Evolutionary conservation across 2,329 filamentous ascomycete genomes (phyloP).

Genomic region (Beauveria medogensis): DNA sequence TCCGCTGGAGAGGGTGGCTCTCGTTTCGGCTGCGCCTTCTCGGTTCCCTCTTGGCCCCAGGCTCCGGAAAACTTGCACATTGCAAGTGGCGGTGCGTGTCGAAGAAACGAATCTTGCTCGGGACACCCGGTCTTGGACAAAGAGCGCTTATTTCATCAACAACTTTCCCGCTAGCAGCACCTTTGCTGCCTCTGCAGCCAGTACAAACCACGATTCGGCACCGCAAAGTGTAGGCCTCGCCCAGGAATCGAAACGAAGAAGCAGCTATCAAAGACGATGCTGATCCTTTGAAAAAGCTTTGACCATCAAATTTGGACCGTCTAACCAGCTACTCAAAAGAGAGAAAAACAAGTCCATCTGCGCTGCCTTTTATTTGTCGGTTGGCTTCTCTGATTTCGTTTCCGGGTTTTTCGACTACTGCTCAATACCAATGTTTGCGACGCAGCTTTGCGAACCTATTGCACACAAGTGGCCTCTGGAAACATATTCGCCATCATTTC

Average conservation of each 20-base stretch:
- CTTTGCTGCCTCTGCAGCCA: not conserved
- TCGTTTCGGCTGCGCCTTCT: not conserved
- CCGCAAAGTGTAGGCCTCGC: not conserved
- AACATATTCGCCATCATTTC: conserved; percentile 5
- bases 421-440: conserved; percentile 10
- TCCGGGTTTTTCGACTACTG: not conserved
- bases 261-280: not conserved
- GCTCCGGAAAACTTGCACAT: not conserved
- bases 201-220: not conserved
- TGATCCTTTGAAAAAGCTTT: not conserved
- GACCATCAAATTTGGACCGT: not conserved
- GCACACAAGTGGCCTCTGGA: conserved; percentile 12
- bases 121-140: not conserved
- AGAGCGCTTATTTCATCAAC: not conserved
- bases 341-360: not conserved
- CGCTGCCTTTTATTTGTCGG: not conserved
- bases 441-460: conserved; percentile 11
- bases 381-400: conserved; percentile 5
- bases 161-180: not conserved
- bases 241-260: not conserved
- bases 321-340: not conserved
- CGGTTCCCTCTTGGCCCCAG: not conserved
- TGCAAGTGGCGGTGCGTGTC: not conserved
- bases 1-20: not conserved
- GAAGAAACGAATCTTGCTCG: not conserved